Base-by-base conservation (phyloP, 2,329 filamentous ascomycete genomes). In the Talaromyces pinophilus region DNA sequence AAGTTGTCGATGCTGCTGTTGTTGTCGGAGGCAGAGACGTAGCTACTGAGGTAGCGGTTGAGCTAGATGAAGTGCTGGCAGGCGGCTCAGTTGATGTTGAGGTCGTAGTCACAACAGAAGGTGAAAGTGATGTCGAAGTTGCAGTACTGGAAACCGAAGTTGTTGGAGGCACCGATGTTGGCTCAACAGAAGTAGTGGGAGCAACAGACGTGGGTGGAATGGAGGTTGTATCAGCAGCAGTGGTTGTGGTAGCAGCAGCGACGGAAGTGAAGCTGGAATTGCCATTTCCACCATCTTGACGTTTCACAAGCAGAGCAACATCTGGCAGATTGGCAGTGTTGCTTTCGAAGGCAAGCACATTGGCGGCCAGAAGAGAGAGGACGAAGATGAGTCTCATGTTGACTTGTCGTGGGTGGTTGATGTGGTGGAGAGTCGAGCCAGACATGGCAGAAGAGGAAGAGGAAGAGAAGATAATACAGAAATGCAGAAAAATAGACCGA, bases 381-480 rank as follows among this genome's bases (percentile, higher is more conserved):
- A 63, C 13, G 54, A 67, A 38, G 55, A 67, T 52, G 44, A 59
- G 48, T 62, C 48, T 63, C 60, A 63, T 63, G n/a, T 59, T 57
- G 60, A 25, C 57, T 46, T 48, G 59, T 5, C 38, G 15, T 25
- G 38, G 13, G 35, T 40, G 19, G 22, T 59, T 22, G 30, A 40
- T 59, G 55, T 40, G 62, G 30, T 46, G 1, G 28, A 22, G 42
- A 35, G 33, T 35, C 8, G 48, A 33, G 35, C 8, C 28, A 54
- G 52, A 22, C 28, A 35, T 38, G 7, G n/a, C 15, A 59, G 52
- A 22, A 55, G 25, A 6, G 35, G 52, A 22, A 55, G 25, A 6
- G 35, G 3, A 55, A 46, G 40, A 64, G 42, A 46, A 28, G 19
- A 46, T 46, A 5, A 22, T 38, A 35, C 2, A 33, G n/a, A 61